Base-by-base conservation (phyloP, 192 early-diverging fungal genomes). In the Diversispora epigaea region DNA sequence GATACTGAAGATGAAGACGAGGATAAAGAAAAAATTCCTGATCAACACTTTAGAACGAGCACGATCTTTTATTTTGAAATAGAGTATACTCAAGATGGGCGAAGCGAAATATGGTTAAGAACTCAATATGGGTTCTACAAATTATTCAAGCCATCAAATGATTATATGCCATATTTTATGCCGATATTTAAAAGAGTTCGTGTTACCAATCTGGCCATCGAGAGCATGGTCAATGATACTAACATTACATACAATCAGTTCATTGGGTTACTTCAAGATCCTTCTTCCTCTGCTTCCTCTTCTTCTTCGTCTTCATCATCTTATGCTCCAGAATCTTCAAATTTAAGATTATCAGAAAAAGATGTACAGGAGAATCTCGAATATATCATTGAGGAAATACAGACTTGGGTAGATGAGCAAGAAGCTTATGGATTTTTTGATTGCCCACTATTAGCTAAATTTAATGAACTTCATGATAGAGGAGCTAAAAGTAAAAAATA, bases 121-220 rank as follows among this genome's bases (percentile, higher is more conserved):
- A 79, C 78, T 8, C 78, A 79, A 40, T 79, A 66, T 44, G 68
- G 43, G 4, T 79, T 65, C 47, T 79, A 79, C 40, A 76, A 76
- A 49, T 49, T 79, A 0, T 22, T 66, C n/a, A 61, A 68, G 6
- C 67, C 78, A 40, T n/a, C 74, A 0, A 19, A 49, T 11, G 47
- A 68, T 10, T 79, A 79, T 47, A 43, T 56, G 50, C 58, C 55
- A 9, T 57, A 57, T 17, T 79, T 73, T 69, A 52, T 46, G 22
- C 73, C 78, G 22, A 21, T 73, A 6, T 79, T 76, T 49, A 65
- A 57, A 21, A 73, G 61, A 63, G 47, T 79, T 64, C 43, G 68
- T 25, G 40, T 65, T 6, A 43, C 78, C 6, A 79, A 79, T 64
- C 15, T 76, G 5, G 61, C 61, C 3, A 75, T 76, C 25, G 63